A percentile compares a stretch with the other conserved stretches of the same genome.
Conservation (phyloP, 176 grass and related monocot genomes). For the Chloris gayana region DNA sequence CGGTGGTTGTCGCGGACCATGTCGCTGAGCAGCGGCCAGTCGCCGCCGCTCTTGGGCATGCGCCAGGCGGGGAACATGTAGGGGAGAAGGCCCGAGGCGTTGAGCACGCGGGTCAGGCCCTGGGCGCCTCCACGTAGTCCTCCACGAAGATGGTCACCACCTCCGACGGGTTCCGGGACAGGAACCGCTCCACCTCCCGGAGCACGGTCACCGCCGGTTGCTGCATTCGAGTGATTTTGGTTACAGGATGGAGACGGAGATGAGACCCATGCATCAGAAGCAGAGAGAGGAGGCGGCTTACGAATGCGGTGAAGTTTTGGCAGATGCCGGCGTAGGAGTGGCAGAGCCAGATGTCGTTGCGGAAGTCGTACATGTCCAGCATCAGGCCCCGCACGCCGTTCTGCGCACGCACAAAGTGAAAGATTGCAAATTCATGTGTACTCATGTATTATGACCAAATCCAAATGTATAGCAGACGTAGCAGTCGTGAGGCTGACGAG, state of each 20-base stretch:
- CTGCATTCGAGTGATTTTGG: slow-evolving; percentile 17
- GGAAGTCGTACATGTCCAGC: slow-evolving; percentile 99
- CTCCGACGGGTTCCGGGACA: slow-evolving; percentile 64
- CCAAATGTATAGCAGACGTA: too few species aligned
- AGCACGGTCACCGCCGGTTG: slow-evolving; percentile 74
- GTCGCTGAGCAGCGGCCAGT: slow-evolving; percentile 88
- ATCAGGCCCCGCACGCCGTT: slow-evolving; percentile 89
- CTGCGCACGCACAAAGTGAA: slow-evolving; percentile 44
- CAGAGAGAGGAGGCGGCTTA: slow-evolving; percentile 24
- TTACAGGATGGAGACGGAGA: not conserved
- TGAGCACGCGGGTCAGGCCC: slow-evolving; percentile 82
- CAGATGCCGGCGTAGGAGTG: slow-evolving; percentile 85
- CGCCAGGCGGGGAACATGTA: slow-evolving; percentile 67
- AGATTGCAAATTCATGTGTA: too few species aligned
- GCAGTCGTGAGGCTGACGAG: too few species aligned
- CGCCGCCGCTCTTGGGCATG: slow-evolving; percentile 82
- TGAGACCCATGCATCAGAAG: too few species aligned
- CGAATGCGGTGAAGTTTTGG: slow-evolving; percentile 92
- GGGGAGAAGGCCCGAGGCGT: slow-evolving; percentile 57
- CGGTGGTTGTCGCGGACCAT: slow-evolving; percentile 81
- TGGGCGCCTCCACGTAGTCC: slow-evolving; percentile 82
- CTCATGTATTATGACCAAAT: too few species aligned
- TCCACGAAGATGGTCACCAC: slow-evolving; percentile 83
- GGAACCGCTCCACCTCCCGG: slow-evolving; percentile 71
- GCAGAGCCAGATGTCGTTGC: slow-evolving; percentile 80